These are phyloP conservation scores for Xylariomycetidae sp. DNA, from an alignment of 2,329 filamentous ascomycete genomes.

Conservation along the genomic window DNA sequence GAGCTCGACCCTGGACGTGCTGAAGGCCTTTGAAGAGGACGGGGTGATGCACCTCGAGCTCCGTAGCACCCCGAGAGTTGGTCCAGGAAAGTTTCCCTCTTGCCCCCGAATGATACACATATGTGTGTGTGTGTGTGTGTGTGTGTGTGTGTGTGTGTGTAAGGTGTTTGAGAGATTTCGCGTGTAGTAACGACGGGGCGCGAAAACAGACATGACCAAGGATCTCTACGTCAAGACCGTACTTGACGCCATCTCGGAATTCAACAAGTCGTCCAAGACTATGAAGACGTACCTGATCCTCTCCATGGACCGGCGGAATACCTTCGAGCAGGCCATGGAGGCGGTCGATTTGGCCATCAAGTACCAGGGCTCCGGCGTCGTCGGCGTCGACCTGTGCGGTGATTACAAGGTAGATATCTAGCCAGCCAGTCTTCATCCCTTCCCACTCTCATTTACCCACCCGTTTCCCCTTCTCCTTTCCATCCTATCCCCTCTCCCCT, in stretches of 20 bases:
- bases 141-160: no score
- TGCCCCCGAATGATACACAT: no score
- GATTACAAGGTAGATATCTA: no score
- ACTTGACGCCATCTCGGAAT: slow-evolving; percentile 53
- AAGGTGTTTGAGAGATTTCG: no score
- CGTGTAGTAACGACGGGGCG: no score
- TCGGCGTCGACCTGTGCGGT: slow-evolving; percentile 57
- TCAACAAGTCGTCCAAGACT: slow-evolving; percentile 20
- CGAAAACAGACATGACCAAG: slow-evolving; percentile 50
- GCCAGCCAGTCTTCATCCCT: no score
- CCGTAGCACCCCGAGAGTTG: slow-evolving; percentile 70
- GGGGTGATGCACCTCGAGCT: slow-evolving; percentile 76
- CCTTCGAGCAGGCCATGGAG: slow-evolving; percentile 53
- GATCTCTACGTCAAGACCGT: slow-evolving; percentile 62
- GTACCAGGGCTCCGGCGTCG: slow-evolving; percentile 51
- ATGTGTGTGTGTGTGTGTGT: no score
- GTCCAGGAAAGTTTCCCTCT: no score
- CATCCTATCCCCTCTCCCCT: no score
- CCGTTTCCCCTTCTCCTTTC: no score
- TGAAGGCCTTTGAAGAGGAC: slow-evolving; percentile 62
- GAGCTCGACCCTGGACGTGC: slow-evolving; percentile 60
- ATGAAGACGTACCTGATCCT: slow-evolving; percentile 67
- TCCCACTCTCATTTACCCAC: no score
- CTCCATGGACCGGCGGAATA: slow-evolving; percentile 66
- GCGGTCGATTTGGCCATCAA: slow-evolving; percentile 59